Base-by-base conservation (phyloP, 1,284 basidiomycete genomes). In the Hypsizygus ulmarius region DNA sequence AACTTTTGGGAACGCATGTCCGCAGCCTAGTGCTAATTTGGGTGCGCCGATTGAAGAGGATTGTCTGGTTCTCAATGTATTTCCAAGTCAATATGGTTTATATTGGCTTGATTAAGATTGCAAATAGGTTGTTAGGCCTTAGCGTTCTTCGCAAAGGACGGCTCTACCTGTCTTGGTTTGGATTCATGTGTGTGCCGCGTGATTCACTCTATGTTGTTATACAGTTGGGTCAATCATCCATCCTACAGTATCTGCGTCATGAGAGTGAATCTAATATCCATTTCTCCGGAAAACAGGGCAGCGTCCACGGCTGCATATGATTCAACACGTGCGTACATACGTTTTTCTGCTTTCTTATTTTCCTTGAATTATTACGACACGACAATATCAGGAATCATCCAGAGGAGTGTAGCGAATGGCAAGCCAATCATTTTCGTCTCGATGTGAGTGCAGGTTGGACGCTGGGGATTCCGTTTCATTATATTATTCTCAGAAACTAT, bases 361-460 rank as follows among this genome's bases (percentile, higher is more conserved):
- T 7, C 11, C n/a, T 9, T 19, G 33, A 18, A 11, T 34, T 10
- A n/a, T 46, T 29, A 49, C 10, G 10, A 11, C n/a, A 5, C 15
- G 5, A 9, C 10, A 15, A n/a, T n/a, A n/a, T 11, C 50, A 82
- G 79, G 67, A 14, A 71, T 82, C 19, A 60, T 81, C 28, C 69
- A 70, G 18, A 63, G 75, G 27, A 81, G 79, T 51, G 67, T 73
- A 1, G 58, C 64, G 0, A 69, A 67, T 10, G 66, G 68, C 10
- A 79, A 78, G 44, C 78, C 78, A 0, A 73, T 81, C 11, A 67
- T 81, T 8, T 78, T 81, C 51, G 77, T 80, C 15, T 78, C 78
- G 1, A 68, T 74, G 78, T 79, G 55, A 41, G 72, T 59, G 6
- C n/a, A 37, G 45, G 34, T 18, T 32, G 45, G 15, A 29, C 42